Evolutionary conservation across 2,329 filamentous ascomycete species (phyloP), one percentile per base, ranked within the genome.

Genomic region (Colletotrichum sp.): DNA sequence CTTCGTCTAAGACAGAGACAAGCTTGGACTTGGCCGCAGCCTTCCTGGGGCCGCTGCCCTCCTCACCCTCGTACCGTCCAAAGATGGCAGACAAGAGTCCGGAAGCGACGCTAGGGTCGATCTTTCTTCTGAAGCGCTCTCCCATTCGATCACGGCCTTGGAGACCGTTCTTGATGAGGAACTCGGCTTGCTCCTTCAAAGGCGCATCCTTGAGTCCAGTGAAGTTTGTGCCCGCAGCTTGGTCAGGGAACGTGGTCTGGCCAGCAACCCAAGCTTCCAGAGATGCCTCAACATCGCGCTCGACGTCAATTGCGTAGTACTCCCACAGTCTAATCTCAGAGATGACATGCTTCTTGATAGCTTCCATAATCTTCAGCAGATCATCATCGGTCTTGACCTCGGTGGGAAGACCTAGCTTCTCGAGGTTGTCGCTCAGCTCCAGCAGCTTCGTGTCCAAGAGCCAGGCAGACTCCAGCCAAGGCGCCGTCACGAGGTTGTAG

Each of bases 401-500:
- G 0, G 93, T 95, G 0, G 96, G 95, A 65, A 98, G 89, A 6
- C 94, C 95, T 4, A 96, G 87, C 63, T 90, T 87, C 62, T 89
- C 86, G n/a, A 99, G 86, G 39, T 92, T 93, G 55, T 89, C 92
- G 81, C 98, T 93, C n/a, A 99, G 88, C 75, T 95, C 94, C 18
- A 98, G 88, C 69, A 93, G 85, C 79, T 89, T 88, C 10, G 90
- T 90, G 80, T 93, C 92, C 6, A 93, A 88, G 69, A 92, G 84
- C 79, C 90, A 92, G 4, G 93, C 93, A 12, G 92, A 89, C 81
- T 94, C 89, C 16, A 94, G 85, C 91, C 92, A 94, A 1, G 97
- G 97, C 1, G 97, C 96, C 1, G 96, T 99, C 55, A 93, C 93
- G 78, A 98, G 88, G 83, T 98, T 99, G 89, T 99, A 99, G 18